Base-by-base conservation (phyloP, 2,329 filamentous ascomycete genomes). In the Fusarium heterosporum region DNA sequence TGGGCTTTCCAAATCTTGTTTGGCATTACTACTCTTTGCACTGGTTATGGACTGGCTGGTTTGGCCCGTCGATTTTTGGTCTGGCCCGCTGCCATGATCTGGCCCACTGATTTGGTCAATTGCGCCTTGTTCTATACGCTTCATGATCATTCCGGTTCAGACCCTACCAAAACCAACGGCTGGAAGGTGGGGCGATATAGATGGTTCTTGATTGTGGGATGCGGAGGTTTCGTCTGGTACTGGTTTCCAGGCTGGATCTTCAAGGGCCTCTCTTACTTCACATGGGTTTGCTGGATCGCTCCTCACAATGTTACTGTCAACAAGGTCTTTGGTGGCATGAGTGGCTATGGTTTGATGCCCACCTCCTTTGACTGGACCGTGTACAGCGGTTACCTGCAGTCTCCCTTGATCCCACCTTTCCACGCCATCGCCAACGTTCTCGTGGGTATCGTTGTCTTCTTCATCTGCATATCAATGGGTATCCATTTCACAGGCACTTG, bases 101-200 rank as follows among this genome's bases (percentile, higher is more conserved):
- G 85, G 84, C 85, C 85, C 1, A 80, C 82, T 47, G 84, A 83
- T 19, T 75, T 87, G 13, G 84, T 85, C 57, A 86, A 84, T 64
- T 82, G 81, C 14, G 82, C 83, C 4, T 76, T 87, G 36, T 82
- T 87, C 70, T 79, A 81, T 62, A 82, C 79, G 38, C 77, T 83
- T 39, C 81, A 83, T 66, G 80, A 83, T 57, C 80, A 82, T 68
- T 78, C 79, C 5, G 75, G 74, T 14, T 80, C 81, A 8, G 80
- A 86, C 66, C 83, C 85, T 2, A 73, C 79, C 45, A 83, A 82
- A 53, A 82, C 82, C 25, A 83, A 81, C 69, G 88, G 89, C 41
- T 91, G 89, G 89, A 81, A 73, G 32, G 83, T 90, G 47, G 84
- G 86, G n/a, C 84, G 88, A 50, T 90, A 89, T 75, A 83, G 82